Conservation (phyloP, 805 yeast species). For the Zygotorulaspora sp. region DNA sequence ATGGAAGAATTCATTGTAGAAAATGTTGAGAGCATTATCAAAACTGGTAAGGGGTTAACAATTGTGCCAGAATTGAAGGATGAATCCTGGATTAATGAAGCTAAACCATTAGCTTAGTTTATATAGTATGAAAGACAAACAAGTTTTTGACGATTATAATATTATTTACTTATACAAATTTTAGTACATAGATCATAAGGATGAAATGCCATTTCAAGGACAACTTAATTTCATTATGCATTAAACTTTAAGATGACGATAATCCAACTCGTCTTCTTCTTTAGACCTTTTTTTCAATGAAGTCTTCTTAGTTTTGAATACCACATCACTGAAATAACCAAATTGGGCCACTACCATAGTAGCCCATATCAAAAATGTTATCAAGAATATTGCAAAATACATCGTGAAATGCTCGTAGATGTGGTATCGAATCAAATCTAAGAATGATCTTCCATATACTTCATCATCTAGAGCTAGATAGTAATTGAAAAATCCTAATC, state of each 20-base stretch:
- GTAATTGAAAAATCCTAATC: slow-evolving; percentile 36
- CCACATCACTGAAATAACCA: slow-evolving; percentile 6
- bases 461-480: slow-evolving; percentile 22
- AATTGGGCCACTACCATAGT: slow-evolving; percentile 12
- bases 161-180: slow-evolving; percentile 2
- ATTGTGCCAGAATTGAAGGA: slow-evolving; percentile 74
- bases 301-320: slow-evolving; percentile 10
- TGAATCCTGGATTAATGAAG: slow-evolving; percentile 28
- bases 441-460: slow-evolving; percentile 21
- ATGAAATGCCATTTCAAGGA: too few relatives aligned
- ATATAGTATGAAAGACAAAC: too few relatives aligned
- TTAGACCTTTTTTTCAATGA: slow-evolving; percentile 14
- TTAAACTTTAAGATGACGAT: slow-evolving; percentile 22
- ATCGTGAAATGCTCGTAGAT: slow-evolving; percentile 23
- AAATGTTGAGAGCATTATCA: slow-evolving; percentile 56
- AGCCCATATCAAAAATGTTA: slow-evolving; percentile 19
- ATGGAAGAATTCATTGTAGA: slow-evolving; percentile 79
- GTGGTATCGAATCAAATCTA: slow-evolving; percentile 22
- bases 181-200: not conserved
- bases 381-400: slow-evolving; percentile 19
- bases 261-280: slow-evolving; percentile 20
- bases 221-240: too few relatives aligned
- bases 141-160: too few relatives aligned
- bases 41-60: slow-evolving; percentile 63
- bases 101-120: slow-evolving; percentile 17